phyloP scores from a whole-genome alignment of 78 protist species.

The Chrysochromulina tobinii region DNA sequence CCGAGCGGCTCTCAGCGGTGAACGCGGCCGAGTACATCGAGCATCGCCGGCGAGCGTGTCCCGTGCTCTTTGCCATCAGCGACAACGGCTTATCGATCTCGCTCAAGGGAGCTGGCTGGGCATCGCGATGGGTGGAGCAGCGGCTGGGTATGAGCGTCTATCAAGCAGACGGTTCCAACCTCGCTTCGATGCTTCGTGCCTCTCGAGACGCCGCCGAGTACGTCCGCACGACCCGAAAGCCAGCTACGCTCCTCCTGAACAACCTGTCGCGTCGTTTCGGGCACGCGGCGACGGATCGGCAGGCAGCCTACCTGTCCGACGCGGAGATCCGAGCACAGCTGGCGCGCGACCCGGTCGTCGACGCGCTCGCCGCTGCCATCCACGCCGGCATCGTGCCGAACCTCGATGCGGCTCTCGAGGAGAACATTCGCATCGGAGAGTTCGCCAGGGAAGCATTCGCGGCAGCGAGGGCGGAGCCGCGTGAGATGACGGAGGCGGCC shows the following conservation, averaged over 20 bases:
- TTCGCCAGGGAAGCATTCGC: no score
- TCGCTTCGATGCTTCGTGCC: neutral
- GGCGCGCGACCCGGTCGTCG: no score
- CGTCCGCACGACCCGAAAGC: neutral
- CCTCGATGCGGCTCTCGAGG: no score
- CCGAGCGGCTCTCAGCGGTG: slow-evolving; percentile 39
- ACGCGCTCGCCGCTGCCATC: no score
- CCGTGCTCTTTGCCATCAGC: slow-evolving; percentile 51
- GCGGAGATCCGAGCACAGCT: slow-evolving; percentile 31
- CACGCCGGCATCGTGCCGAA: no score
- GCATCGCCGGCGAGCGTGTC: slow-evolving; percentile 44
- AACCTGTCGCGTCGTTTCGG: slow-evolving; percentile 58
- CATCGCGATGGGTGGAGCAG: neutral
- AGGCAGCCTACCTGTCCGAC: slow-evolving; percentile 37
- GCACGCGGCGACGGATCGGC: slow-evolving; percentile 66
- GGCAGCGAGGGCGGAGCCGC: no score
- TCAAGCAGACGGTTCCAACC: slow-evolving; percentile 27
- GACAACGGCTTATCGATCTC: slow-evolving; percentile 65
- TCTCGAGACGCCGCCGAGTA: slow-evolving; percentile 9
- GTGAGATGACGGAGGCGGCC: no score
- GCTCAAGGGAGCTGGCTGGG: slow-evolving; percentile 34
- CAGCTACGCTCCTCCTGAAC: slow-evolving; percentile 26
- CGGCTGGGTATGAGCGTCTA: neutral
- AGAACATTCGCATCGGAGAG: no score
- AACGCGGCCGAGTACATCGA: slow-evolving; percentile 54